Percentiles rank a stretch among this genome's conserved stretches.
Conservation (phyloP, 2,329 filamentous ascomycete species). For the Tolypocladium cylindrosporum region DNA sequence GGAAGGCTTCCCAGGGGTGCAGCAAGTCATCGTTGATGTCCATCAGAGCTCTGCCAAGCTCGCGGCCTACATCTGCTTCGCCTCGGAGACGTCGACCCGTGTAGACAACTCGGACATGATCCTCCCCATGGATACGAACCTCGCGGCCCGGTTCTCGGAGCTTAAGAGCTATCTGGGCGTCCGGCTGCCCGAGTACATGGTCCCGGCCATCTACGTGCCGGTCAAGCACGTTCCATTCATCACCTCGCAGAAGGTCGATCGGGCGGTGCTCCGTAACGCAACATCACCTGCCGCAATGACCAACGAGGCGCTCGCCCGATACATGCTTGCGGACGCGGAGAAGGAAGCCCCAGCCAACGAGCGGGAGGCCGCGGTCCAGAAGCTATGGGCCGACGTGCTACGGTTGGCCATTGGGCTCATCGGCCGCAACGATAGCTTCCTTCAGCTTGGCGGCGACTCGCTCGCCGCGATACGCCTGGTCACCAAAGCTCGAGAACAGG, state of each 20-base stretch:
- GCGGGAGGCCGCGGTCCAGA: not conserved
- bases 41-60: not conserved
- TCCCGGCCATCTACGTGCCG: constrained; percentile 6
- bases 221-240: constrained; percentile 5
- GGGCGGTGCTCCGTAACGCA: not conserved
- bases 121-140: no score
- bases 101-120: not conserved
- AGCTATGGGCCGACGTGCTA: constrained; percentile 2
- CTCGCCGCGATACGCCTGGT: not conserved
- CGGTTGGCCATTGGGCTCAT: not conserved
- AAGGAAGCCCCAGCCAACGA: not conserved
- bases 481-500: not conserved
- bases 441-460: constrained; percentile 1
- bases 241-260: constrained; percentile 8
- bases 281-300: not conserved
- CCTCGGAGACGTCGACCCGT: not conserved
- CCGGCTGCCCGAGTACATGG: constrained; percentile 2
- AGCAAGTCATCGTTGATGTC: not conserved
- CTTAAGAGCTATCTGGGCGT: not conserved
- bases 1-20: not conserved
- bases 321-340: not conserved
- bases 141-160: not conserved
- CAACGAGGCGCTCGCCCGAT: not conserved
- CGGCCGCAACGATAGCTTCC: not conserved
- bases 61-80: not conserved